Evolutionary conservation across 1,284 basidiomycete genomes (phyloP), one percentile per base, ranked within the genome.

Genomic region (Sanghuangporus baumii): DNA sequence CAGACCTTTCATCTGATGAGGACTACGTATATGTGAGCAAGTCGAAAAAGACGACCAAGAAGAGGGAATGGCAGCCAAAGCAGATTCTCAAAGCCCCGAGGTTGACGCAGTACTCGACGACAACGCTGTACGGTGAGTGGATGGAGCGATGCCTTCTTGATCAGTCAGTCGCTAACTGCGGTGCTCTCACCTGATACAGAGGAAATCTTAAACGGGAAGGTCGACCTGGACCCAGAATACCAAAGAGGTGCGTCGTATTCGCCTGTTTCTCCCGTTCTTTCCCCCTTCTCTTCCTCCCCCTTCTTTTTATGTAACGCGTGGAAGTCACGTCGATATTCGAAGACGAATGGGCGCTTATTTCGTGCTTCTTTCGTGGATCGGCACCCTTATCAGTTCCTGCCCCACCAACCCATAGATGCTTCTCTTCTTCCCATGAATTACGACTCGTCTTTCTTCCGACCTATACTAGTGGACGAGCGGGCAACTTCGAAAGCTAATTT

Each of bases 161-260:
- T 23, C n/a, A 55, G 43, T 62, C 61, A 23, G 20, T 43, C 36
- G 38, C 40, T 40, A 16, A 18, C 26, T 26, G 38, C n/a, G 20
- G 18, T 26, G 9, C 5, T 36, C 18, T 47, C 46, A 14, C 16
- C 31, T 26, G 6, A 36, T n/a, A n/a, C 67, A 88, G 88, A 89
- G 62, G 85, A 88, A 69, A 81, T 90, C 37, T 72, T 79, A 47
- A 76, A 73, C 6, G 75, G 75, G 0, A 83, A 87, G 63, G 85
- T 91, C 50, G 76, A 88, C 68, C 73, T 90, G 14, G 81, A 89
- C 36, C 86, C 89, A 1, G 87, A 89, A 50, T 91, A 91, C 68
- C 89, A 91, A 69, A 81, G 89, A 71, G 88, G 87, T 86, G 50
- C 20, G 75, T 66, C 0, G 51, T 60, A 11, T 7, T 18, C 3